Conservation (phyloP, 2,329 filamentous ascomycete species). For the Penicillium sp. region DNA sequence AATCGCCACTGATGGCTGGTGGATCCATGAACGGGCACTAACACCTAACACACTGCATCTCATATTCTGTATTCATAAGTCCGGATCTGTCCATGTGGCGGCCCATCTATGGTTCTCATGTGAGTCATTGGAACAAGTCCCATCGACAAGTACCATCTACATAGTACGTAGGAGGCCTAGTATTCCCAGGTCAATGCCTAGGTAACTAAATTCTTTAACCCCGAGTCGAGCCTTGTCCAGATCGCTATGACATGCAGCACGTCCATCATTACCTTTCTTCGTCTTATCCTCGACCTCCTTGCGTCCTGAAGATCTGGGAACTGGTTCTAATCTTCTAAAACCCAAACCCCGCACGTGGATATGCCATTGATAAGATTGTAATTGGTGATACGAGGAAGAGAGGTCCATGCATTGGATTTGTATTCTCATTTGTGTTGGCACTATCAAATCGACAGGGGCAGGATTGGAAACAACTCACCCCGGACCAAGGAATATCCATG, state of each 20-base stretch:
- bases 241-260: slow-evolving; percentile 25
- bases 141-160: background rate
- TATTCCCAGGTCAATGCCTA: background rate
- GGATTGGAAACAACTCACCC: slow-evolving; percentile 1
- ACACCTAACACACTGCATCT: background rate
- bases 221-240: background rate
- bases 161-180: background rate
- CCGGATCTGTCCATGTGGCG: background rate
- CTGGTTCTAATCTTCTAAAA: background rate
- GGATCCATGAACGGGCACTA: background rate
- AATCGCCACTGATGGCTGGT: slow-evolving; percentile 9
- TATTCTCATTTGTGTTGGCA: background rate
- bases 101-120: background rate
- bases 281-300: slow-evolving; percentile 18
- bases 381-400: background rate
- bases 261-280: slow-evolving; percentile 4
- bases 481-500: slow-evolving; percentile 6
- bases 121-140: background rate
- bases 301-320: slow-evolving; percentile 10
- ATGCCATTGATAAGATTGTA: slow-evolving; percentile 2
- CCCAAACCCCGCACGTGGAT: slow-evolving; percentile 14
- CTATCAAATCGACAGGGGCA: background rate
- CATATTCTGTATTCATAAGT: background rate
- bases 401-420: slow-evolving; percentile 4
- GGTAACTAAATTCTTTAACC: background rate